Percentiles rank a stretch among this genome's conserved stretches.
Evolutionary conservation across 192 early-diverging fungal species (phyloP).

Genomic region (Backusella tarrabulga): DNA sequence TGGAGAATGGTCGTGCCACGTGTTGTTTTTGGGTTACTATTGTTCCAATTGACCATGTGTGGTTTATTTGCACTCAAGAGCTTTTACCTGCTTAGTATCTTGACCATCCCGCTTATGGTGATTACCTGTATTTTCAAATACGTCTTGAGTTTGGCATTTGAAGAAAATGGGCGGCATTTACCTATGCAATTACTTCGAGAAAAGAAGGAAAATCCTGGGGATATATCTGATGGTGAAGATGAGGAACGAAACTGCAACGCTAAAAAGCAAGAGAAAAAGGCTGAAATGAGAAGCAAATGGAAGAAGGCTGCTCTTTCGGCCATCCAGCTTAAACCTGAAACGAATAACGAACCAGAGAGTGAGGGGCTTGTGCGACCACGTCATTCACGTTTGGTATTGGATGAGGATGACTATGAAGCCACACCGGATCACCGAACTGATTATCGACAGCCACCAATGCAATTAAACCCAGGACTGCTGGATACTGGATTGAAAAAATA

Average conservation of each 20-base stretch:
- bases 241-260: not conserved
- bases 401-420: constrained; percentile 61
- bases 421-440: constrained; percentile 64
- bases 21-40: constrained; percentile 56
- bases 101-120: constrained; percentile 43
- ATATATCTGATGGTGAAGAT: not conserved
- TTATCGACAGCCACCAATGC: constrained; percentile 69
- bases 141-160: constrained; percentile 29
- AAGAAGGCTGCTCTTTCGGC: not conserved
- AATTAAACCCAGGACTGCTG: constrained; percentile 60
- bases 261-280: not conserved
- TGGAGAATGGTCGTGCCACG: constrained; percentile 72
- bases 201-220: not conserved
- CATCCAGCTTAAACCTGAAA: not conserved
- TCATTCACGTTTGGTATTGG: constrained; percentile 22
- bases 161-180: constrained; percentile 11
- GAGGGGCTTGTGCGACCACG: not conserved
- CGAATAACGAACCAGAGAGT: not conserved
- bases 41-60: constrained; percentile 66
- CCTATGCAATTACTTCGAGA: constrained; percentile 33
- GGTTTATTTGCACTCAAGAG: constrained; percentile 58
- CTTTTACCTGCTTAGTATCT: constrained; percentile 33
- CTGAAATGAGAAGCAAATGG: not conserved
- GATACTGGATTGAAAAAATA: constrained; percentile 65
- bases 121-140: constrained; percentile 46